Evolutionary conservation across 495 filamentous ascomycete species (phyloP), one percentile per base, ranked within the genome.

Genomic region (Usnea hakonensis): DNA sequence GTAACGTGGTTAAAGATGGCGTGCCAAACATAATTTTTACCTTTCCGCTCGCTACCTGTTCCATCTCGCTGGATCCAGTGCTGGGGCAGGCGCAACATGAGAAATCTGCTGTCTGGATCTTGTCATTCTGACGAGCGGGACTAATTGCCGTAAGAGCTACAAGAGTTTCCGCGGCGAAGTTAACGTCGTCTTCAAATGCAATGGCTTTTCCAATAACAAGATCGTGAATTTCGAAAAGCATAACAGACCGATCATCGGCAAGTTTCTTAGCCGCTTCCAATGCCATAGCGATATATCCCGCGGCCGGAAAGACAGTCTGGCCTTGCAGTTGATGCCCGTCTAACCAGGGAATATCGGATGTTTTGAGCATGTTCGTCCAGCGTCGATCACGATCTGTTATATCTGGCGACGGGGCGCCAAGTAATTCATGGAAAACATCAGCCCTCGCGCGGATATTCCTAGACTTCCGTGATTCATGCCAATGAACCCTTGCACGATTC

Each of bases 261-360:
- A 74, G 64, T 7, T 7, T 41, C 37, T 21, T 66, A 26, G 72
- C 46, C 3, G 81, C 77, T 61, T 90, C 86, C 0, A 85, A 55
- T 1, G 80, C 83, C 73, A 83, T 83, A 5, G 77, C 72, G 33
- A 84, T 65, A 60, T 82, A 87, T 0, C 78, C 82, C 9, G 84
- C 78, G 56, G 78, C 81, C n/a, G 87, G 87, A 62, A 85, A 85
- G 1, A 90, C 69, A 1, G 71, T 63, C 58, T 79, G 71, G 0
- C 70, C 67, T 36, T 79, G 74, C 0, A 80, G 44, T n/a, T 68
- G 54, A 41, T 81, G 78, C 60, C 71, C 73, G 1, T 48, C 6
- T 0, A 80, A 57, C 79, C 79, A 81, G 0, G 73, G 65, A 2
- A 81, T 68, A 41, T 78, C 76, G 0, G 59, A 58, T 0, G 65